phyloP scores from a whole-genome alignment of 768 basidiomycete genomes.

The Dentipellis fragilis region DNA sequence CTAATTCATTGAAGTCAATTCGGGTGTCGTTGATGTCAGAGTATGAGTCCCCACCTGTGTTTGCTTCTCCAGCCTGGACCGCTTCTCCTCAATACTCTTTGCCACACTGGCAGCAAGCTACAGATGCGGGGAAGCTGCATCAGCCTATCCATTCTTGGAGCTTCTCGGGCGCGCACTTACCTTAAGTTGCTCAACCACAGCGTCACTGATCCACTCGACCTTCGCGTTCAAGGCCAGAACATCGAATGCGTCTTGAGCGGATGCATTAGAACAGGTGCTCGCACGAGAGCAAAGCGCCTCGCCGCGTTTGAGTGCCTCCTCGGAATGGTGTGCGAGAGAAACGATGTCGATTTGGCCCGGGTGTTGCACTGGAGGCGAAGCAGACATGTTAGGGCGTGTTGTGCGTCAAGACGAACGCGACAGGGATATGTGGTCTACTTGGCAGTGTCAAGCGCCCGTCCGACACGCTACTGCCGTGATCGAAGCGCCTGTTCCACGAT shows the following conservation, averaged over 20 bases:
- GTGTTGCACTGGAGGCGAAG: background rate
- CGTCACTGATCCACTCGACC: slow-evolving; percentile 67
- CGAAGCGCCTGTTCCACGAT: too few species aligned
- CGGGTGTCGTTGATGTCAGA: background rate
- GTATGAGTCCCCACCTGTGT: slow-evolving; percentile 36
- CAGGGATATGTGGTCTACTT: too few species aligned
- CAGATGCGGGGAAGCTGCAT: background rate
- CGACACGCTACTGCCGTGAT: too few species aligned
- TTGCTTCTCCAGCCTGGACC: slow-evolving; percentile 45
- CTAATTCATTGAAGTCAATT: slow-evolving; percentile 25
- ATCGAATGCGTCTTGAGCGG: slow-evolving; percentile 58
- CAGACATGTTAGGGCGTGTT: background rate
- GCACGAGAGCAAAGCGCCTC: slow-evolving; percentile 67
- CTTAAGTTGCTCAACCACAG: slow-evolving; percentile 68
- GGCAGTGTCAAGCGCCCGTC: too few species aligned
- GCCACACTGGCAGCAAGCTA: slow-evolving; percentile 68
- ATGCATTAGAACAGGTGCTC: slow-evolving; percentile 50
- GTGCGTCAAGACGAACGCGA: too few species aligned
- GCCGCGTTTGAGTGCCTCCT: slow-evolving; percentile 74
- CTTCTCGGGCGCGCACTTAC: slow-evolving; percentile 26
- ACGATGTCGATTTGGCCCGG: slow-evolving; percentile 53
- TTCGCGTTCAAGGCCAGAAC: slow-evolving; percentile 73
- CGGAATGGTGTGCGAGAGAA: slow-evolving; percentile 69
- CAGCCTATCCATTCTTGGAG: background rate
- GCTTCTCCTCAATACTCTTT: slow-evolving; percentile 66